Evolutionary conservation across 78 protist genomes (phyloP).

Genomic region (Trichosphaerium sp.): DNA sequence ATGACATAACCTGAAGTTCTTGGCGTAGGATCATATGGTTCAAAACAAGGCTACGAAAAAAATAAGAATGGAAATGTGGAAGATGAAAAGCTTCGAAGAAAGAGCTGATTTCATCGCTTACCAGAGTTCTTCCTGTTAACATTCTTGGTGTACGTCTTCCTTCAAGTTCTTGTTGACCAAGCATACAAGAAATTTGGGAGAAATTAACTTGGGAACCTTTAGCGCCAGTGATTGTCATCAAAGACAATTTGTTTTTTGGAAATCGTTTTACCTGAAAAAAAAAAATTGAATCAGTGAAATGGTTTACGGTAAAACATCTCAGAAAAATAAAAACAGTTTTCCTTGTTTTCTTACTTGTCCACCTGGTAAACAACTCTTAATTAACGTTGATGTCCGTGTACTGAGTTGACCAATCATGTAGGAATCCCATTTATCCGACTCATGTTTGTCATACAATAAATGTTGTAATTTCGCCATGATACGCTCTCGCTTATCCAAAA

Average conservation of each 20-base stretch:
- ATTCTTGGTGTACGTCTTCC: slow-evolving; percentile 96
- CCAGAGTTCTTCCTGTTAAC: slow-evolving; percentile 89
- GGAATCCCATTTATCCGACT: too few species aligned
- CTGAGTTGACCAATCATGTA: too few species aligned
- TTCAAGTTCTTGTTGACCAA: slow-evolving; percentile 94
- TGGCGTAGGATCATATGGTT: slow-evolving; percentile 67
- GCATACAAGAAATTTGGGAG: slow-evolving; percentile 90
- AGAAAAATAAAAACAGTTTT: background rate
- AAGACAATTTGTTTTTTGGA: slow-evolving; percentile 86
- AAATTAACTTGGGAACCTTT: slow-evolving; percentile 94
- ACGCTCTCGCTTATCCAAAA: too few species aligned
- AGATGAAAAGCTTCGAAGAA: too few species aligned
- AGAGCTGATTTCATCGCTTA: too few species aligned
- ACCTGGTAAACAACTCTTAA: slow-evolving; percentile 65
- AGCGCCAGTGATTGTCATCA: slow-evolving; percentile 96
- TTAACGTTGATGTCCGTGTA: slow-evolving; percentile 59
- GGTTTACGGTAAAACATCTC: too few species aligned
- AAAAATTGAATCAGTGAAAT: too few species aligned
- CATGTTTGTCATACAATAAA: too few species aligned
- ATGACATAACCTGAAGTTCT: slow-evolving; percentile 85
- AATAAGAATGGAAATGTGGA: too few species aligned
- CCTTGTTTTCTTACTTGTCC: slow-evolving; percentile 44
- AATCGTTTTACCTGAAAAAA: slow-evolving; percentile 43
- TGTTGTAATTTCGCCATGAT: too few species aligned
- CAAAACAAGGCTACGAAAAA: slow-evolving; percentile 70